Evolutionary conservation across 257 asterid genomes (phyloP).

Genomic region (Nicotiana paniculata): DNA sequence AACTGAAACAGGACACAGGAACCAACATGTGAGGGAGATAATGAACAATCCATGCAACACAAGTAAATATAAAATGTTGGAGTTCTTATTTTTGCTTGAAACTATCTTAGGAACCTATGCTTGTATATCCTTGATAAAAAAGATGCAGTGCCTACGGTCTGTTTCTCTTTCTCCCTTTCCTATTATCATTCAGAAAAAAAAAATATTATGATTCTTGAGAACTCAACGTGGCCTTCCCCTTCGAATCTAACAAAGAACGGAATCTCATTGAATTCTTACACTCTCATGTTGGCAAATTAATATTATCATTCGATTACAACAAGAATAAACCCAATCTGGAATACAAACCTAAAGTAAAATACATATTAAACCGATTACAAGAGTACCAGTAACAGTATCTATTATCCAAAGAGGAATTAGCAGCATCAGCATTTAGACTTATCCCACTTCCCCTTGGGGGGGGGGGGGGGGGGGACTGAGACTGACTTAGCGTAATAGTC

Average conservation of each 20-base stretch:
- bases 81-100: not conserved
- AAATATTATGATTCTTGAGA: too few relatives aligned
- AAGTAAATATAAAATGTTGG: not conserved
- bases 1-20: slow-evolving; percentile 38
- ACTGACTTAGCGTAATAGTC: not conserved
- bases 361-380: too few relatives aligned
- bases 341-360: too few relatives aligned
- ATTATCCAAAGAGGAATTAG: too few relatives aligned
- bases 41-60: not conserved
- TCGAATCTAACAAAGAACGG: too few relatives aligned
- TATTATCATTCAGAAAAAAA: not conserved
- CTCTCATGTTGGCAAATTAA: too few relatives aligned
- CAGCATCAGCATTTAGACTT: too few relatives aligned
- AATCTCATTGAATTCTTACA: too few relatives aligned
- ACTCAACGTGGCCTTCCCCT: too few relatives aligned
- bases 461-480: not conserved
- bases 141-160: not conserved
- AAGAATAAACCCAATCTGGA: too few relatives aligned
- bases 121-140: not conserved
- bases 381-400: too few relatives aligned
- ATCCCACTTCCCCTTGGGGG: not conserved
- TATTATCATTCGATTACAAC: too few relatives aligned
- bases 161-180: not conserved
- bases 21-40: not conserved
- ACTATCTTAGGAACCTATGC: not conserved